Evolutionary conservation across 2,329 filamentous ascomycete species (phyloP).

Genomic region (Fusarium neocosmosporiellum): DNA sequence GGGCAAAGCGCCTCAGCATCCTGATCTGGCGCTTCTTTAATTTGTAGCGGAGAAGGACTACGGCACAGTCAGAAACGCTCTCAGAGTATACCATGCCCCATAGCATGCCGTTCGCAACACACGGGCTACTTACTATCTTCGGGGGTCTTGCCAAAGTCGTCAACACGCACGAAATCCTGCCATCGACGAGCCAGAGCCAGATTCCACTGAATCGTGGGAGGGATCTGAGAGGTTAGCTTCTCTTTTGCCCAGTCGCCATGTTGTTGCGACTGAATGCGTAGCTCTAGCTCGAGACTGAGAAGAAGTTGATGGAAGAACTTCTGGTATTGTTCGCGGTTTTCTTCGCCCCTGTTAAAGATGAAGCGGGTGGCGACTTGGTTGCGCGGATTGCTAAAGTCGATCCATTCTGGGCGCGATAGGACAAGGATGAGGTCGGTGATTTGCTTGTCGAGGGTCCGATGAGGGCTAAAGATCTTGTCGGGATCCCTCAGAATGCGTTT

Average conservation of each 20-base stretch:
- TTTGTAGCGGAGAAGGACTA: conserved; percentile 72
- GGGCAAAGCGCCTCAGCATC: conserved; percentile 74
- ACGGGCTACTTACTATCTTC: conserved; percentile 57
- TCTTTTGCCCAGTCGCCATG: conserved; percentile 73
- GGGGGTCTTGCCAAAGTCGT: conserved; percentile 65
- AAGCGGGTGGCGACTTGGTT: conserved; percentile 81
- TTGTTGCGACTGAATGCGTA: conserved; percentile 72
- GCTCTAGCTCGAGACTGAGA: conserved; percentile 76
- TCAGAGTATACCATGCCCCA: neutral
- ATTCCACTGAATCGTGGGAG: conserved; percentile 78
- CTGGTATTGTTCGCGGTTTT: conserved; percentile 68
- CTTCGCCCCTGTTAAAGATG: conserved; percentile 70
- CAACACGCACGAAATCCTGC: conserved; percentile 76
- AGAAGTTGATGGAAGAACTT: conserved; percentile 83
- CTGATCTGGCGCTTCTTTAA: conserved; percentile 76
- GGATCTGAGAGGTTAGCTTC: conserved; percentile 72
- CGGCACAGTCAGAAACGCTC: neutral
- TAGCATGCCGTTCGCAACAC: neutral
- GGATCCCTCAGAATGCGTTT: conserved; percentile 75
- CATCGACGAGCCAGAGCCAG: conserved; percentile 79
- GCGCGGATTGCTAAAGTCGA: conserved; percentile 75
- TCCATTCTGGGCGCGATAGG: conserved; percentile 76
- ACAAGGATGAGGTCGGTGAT: conserved; percentile 78
- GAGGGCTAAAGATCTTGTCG: conserved; percentile 69
- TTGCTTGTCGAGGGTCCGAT: conserved; percentile 74